Base-by-base conservation (phyloP, 2,329 filamentous ascomycete genomes). In the Seiridium unicorne region DNA sequence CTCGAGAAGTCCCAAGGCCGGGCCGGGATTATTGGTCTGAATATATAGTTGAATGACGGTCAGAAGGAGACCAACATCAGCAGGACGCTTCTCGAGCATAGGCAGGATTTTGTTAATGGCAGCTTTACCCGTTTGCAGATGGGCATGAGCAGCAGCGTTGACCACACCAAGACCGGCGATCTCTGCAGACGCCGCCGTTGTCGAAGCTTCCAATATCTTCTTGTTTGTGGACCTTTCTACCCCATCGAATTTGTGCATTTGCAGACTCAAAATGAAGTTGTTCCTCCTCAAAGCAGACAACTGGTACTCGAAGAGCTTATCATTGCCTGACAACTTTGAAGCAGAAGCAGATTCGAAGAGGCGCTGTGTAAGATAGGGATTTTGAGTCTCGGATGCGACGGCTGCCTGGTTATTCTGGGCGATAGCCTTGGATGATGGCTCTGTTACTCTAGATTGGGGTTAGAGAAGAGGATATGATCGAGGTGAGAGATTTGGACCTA, bases 31-130 rank as follows among this genome's bases (percentile, higher is more conserved):
- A 51, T 88, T 85, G 46, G 82, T 85, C 55, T 87, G 81, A 13
- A 95, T 80, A 70, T 96, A 93, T 49, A 97, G 83, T 72, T 97
- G 93, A 8, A 94, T 83, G 59, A 92, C 84, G 8, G 91, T 93
- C 44, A 97, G 79, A 32, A 91, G 77, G 3, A 97, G 81, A 1
- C 93, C 94, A 31, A 97, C 79, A 70, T 97, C 92, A 61, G 86
- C 85, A 0, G 93, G 91, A 36, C 91, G 82, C 69, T 87, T 89
- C 67, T 92, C 88, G 5, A 94, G 78, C 10, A 93, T 74, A 1
- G 85, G 84, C 3, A 91, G 75, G 34, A 96, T 84, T 42, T 85
- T 80, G 70, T 89, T 91, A 40, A 96, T 76, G 4, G 89, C 87
- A 51, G 86, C 82, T 67, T 89, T 89, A 49, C 87, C 89, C 8